phyloP scores from a whole-genome alignment of 2,329 filamentous ascomycete species.

The Beauveria sp. region DNA sequence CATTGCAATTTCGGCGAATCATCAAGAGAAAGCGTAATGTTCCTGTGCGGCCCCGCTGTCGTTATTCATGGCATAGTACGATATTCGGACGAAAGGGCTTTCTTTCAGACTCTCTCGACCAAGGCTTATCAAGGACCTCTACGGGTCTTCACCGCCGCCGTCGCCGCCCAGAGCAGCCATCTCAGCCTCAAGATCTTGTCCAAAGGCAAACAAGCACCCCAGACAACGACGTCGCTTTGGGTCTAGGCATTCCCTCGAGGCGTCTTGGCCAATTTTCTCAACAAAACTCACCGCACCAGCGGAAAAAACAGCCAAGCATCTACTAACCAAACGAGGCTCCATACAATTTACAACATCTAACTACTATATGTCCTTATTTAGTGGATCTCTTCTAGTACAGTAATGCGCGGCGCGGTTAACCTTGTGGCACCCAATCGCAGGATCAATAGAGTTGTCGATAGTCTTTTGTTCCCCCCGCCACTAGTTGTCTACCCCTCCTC shows the following conservation, averaged over 20 bases:
- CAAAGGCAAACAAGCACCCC: neutral
- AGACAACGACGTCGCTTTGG: too few relatives aligned
- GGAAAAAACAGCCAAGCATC: neutral
- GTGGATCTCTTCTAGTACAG: neutral
- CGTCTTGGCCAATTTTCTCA: neutral
- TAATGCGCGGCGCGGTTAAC: neutral
- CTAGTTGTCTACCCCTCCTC: neutral
- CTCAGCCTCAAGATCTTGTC: neutral
- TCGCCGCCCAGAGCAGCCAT: neutral
- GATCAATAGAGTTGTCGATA: slow-evolving; percentile 7
- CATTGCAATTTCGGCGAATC: neutral
- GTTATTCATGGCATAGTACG: neutral
- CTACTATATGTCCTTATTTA: neutral
- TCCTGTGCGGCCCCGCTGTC: neutral
- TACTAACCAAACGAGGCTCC: neutral
- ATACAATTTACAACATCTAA: neutral
- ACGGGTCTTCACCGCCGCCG: neutral
- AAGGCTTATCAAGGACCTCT: neutral
- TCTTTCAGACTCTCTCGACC: neutral
- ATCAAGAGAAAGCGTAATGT: neutral
- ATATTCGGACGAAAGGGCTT: neutral
- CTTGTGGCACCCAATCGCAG: slow-evolving; percentile 3
- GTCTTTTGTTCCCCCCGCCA: neutral
- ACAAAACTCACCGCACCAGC: neutral
- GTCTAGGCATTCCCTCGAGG: neutral